Evolutionary conservation across 2,329 filamentous ascomycete genomes (phyloP), one percentile per base, ranked within the genome.

Genomic region (Xylaria arbuscula): DNA sequence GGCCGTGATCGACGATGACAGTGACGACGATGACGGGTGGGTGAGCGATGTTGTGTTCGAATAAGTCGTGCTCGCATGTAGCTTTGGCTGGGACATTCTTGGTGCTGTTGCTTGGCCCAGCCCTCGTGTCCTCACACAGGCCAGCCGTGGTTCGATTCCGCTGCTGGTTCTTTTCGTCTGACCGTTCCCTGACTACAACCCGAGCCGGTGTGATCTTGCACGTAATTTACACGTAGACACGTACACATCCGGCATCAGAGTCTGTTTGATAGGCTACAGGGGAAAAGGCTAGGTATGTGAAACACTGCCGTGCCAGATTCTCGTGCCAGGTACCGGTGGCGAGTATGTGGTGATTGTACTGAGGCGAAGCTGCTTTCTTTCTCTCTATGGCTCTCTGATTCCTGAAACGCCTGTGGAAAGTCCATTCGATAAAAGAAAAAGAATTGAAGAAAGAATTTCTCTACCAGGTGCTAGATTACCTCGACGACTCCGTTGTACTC

Each of bases 21-120:
- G 8, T 15, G 42, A n/a, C 42, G 42, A 7, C 42, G 42, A 8
- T 17, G 42, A 8, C 42, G 38, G 17, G 38, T 13, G 54, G n/a
- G 8, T 32, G 5, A 63, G 50, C 51, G 58, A 34, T 38, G 60
- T 19, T 50, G 62, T 59, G 55, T 28, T 64, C 32, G 62, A 53
- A 61, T 64, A 56, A 24, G 42, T 42, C 50, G 56, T 50, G 55
- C 56, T 58, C 24, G 59, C 53, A 62, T 64, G 61, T n/a, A 51
- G 40, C 17, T 68, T 57, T 19, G 55, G 34, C 55, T 62, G 66
- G 58, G 62, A 66, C 66, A 69, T 70, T n/a, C 19, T 64, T 36
- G 59, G 38, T 47, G 22, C 55, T 28, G 11, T 63, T 59, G 28
- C 42, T 61, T 42, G 53, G 56, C 10, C 42, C n/a, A 24, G 45